Base-by-base conservation (phyloP, 768 basidiomycete species). In the Mycena venus region DNA sequence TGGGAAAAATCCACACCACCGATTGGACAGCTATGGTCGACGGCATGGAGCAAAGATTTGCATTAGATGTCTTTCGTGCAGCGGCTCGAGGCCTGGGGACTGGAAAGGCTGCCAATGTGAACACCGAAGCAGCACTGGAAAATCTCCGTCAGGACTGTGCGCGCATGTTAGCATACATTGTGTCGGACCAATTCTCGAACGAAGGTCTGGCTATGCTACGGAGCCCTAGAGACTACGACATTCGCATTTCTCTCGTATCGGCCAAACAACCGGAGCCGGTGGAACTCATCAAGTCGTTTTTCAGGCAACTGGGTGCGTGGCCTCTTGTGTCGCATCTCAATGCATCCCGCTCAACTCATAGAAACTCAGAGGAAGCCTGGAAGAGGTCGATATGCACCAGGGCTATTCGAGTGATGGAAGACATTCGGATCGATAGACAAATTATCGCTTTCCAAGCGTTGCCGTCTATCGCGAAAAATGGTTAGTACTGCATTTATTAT, bases 131-230 rank as follows among this genome's bases (percentile, higher is more conserved):
- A 55, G 27, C 25, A 12, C 23, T 15, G 7, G 7, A 23, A 23
- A n/a, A 53, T 66, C 34, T 66, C 4, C 34, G 51, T 34, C 51
- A 66, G 10, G 65, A 66, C 27, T 66, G 65, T 53, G 65, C 65
- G 40, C 25, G 65, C 23, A 38, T 66, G 49, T 15, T 66, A n/a
- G 65, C 65, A 5, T 53, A 47, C 65, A 53, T 40, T 55, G 49
- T 27, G 32, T 44, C 62, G 5, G 29, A 15, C 17, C 27, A 44
- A n/a, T 64, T 64, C 44, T 49, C 47, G 15, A 64, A 21, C 29
- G 42, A 47, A 21, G 10, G 3, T 17, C 12, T 27, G 21, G 44
- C 23, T 44, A 12, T 4, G 19, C 21, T 29, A 19, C 44, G 7
- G 6, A 49, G 17, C 29, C n/a, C n/a, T 34, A 31, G 31, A 27